These are phyloP conservation scores for Didymella segeticola DNA, from an alignment of 2,329 filamentous ascomycete genomes.

Conservation along the genomic window DNA sequence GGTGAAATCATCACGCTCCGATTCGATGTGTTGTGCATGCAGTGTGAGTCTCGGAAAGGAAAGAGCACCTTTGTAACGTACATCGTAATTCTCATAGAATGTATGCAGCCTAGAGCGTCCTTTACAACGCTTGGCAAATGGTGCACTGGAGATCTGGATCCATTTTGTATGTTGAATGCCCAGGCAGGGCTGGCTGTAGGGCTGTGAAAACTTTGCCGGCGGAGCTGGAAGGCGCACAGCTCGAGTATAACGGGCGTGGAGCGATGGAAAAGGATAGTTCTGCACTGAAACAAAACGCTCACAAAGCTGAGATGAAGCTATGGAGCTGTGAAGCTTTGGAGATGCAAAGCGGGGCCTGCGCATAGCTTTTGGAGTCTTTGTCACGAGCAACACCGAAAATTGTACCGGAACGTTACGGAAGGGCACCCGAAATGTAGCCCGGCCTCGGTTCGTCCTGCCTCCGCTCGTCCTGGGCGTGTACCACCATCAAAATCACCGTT, in stretches of 20 bases:
- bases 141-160: slow-evolving; percentile 25
- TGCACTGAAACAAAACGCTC: not conserved
- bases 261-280: not conserved
- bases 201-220: slow-evolving; percentile 9
- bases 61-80: slow-evolving; percentile 20
- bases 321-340: slow-evolving; percentile 1
- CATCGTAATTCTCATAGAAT: slow-evolving; percentile 12
- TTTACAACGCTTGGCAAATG: slow-evolving; percentile 24
- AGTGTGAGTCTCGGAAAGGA: not conserved
- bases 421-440: slow-evolving; percentile 6
- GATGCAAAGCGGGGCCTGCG: slow-evolving; percentile 12
- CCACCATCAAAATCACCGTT: not conserved
- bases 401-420: slow-evolving; percentile 16
- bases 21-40: not conserved
- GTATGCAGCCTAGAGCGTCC: slow-evolving; percentile 16
- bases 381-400: slow-evolving; percentile 17
- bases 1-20: not conserved
- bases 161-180: slow-evolving; percentile 18
- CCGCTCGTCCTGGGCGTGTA: slow-evolving; percentile 5
- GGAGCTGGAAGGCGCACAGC: slow-evolving; percentile 4
- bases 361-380: slow-evolving; percentile 7
- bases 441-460: slow-evolving; percentile 8
- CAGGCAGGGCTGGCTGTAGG: slow-evolving; percentile 2
- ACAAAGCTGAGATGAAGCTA: slow-evolving; percentile 1
- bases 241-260: not conserved